Conservation (phyloP, 1,139 yeast genomes). For the Kurtzmaniella natalensis region DNA sequence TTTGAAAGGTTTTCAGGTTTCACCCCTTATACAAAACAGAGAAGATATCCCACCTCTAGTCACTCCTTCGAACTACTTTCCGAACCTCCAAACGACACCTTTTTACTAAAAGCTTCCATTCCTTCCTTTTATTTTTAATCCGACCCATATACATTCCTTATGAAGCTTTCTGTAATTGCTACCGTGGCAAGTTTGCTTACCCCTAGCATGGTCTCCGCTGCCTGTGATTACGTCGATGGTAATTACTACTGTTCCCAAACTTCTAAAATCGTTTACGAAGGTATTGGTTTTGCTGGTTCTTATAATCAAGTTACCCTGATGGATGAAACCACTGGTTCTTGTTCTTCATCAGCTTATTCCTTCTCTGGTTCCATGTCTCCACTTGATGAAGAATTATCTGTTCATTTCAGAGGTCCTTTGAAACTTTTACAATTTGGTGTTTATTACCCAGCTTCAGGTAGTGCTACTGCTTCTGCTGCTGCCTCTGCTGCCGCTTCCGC, state of each 20-base stretch:
- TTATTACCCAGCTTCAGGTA: conserved; percentile 43
- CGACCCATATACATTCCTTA: conserved; percentile 8
- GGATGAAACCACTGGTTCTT: conserved; percentile 43
- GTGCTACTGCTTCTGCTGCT: conserved; percentile 13
- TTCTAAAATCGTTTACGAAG: conserved; percentile 60
- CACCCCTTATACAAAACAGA: too few relatives aligned
- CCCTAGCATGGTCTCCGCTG: conserved; percentile 14
- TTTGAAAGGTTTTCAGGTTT: too few relatives aligned
- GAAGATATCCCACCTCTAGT: too few relatives aligned
- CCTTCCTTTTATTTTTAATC: too few relatives aligned
- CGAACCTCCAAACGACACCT: too few relatives aligned
- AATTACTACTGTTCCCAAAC: conserved; percentile 81
- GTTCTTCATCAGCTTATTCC: conserved; percentile 47
- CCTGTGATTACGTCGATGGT: conserved; percentile 51
- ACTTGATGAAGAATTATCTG: conserved; percentile 64
- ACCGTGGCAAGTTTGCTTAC: conserved; percentile 10
- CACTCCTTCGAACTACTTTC: too few relatives aligned
- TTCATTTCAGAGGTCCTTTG: conserved; percentile 78
- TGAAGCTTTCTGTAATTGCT: conserved; percentile 7
- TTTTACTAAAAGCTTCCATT: too few relatives aligned
- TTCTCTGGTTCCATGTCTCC: conserved; percentile 68
- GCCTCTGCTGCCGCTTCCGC: conserved; percentile 20
- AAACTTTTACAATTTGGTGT: conserved; percentile 60
- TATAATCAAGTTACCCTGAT: conserved; percentile 56
- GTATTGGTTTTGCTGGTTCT: conserved; percentile 65